phyloP scores from a whole-genome alignment of 805 yeast species.

The Pichia scutulata region DNA sequence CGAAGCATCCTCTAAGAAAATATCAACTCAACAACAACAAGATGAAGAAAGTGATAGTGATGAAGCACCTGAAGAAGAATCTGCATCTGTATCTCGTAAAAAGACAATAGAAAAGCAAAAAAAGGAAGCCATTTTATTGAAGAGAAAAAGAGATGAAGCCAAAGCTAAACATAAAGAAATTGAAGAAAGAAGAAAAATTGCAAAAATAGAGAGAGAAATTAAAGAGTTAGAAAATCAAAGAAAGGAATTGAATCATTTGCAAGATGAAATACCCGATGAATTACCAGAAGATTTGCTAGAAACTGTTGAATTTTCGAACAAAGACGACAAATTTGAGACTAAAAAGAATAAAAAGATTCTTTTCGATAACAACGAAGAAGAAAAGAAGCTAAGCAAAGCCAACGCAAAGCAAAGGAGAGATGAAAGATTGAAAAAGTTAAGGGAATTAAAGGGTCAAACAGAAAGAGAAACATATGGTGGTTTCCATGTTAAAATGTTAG shows the following conservation, averaged over 20 bases:
- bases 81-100: slow-evolving; percentile 14
- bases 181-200: slow-evolving; percentile 29
- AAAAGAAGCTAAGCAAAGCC: slow-evolving; percentile 19
- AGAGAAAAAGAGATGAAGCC: slow-evolving; percentile 8
- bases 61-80: slow-evolving; percentile 48
- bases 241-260: slow-evolving; percentile 2
- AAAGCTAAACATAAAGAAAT: slow-evolving; percentile 22
- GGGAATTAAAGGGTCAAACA: slow-evolving; percentile 24
- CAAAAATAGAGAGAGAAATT: slow-evolving; percentile 24
- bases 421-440: slow-evolving; percentile 19
- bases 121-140: slow-evolving; percentile 13
- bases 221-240: slow-evolving; percentile 11
- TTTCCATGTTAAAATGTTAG: slow-evolving; percentile 30
- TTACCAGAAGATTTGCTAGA: slow-evolving; percentile 35
- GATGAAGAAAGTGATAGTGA: slow-evolving; percentile 25
- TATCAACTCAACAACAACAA: neutral
- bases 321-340: slow-evolving; percentile 12
- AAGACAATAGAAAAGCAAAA: slow-evolving; percentile 17
- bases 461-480: slow-evolving; percentile 33
- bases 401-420: slow-evolving; percentile 11
- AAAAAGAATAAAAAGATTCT: slow-evolving; percentile 9
- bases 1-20: neutral
- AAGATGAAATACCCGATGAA: slow-evolving; percentile 26
- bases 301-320: slow-evolving; percentile 12
- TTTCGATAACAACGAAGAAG: slow-evolving; percentile 21